Conservation (phyloP, 1,139 yeast genomes). For the Magnusiomyces magnusii region DNA sequence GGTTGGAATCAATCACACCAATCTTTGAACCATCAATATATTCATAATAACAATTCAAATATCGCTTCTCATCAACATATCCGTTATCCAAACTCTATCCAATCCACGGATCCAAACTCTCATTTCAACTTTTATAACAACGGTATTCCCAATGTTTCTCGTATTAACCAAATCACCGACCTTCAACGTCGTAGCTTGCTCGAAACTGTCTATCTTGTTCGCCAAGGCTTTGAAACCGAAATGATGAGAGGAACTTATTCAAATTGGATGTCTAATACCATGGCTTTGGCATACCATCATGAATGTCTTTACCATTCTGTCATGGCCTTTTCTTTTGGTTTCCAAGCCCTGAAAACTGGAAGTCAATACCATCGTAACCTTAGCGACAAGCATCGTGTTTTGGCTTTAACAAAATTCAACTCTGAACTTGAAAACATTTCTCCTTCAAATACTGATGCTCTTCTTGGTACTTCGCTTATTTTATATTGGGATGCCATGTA, state of each 20-base stretch:
- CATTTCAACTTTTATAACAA: not conserved
- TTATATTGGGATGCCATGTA: slow-evolving; percentile 31
- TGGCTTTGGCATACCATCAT: slow-evolving; percentile 23
- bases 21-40: not conserved
- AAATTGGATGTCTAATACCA: slow-evolving; percentile 26
- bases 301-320: slow-evolving; percentile 29
- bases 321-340: slow-evolving; percentile 30
- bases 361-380: slow-evolving; percentile 17
- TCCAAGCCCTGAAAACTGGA: slow-evolving; percentile 23
- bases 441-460: slow-evolving; percentile 25
- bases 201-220: slow-evolving; percentile 10
- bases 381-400: slow-evolving; percentile 26
- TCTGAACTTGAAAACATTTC: slow-evolving; percentile 20
- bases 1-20: not conserved
- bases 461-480: slow-evolving; percentile 27
- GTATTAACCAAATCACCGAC: slow-evolving; percentile 9
- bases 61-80: not conserved
- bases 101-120: not conserved
- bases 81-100: not conserved
- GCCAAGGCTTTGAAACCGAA: slow-evolving; percentile 30
- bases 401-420: slow-evolving; percentile 27
- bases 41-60: not conserved
- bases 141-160: slow-evolving; percentile 1
- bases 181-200: slow-evolving; percentile 10
- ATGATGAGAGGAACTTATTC: slow-evolving; percentile 26